Conservation (phyloP, 257 asterid genomes). For the Solanum virginianum region DNA sequence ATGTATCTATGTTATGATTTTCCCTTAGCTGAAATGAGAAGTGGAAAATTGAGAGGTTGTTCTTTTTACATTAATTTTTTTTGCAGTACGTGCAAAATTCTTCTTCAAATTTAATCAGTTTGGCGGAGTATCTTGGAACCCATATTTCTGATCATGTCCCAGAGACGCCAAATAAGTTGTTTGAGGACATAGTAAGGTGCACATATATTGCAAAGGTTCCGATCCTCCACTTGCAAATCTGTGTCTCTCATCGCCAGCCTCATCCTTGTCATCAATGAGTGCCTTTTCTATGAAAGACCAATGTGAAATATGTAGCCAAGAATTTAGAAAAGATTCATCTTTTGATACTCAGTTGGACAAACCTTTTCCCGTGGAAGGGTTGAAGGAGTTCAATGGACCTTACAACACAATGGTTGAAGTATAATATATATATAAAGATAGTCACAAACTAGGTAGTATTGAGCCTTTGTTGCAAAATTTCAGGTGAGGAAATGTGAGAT, state of each 20-base stretch:
- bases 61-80: not conserved
- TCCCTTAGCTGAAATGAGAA: not conserved
- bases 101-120: conserved; percentile 55
- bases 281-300: conserved; percentile 83
- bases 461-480: conserved; percentile 32
- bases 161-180: conserved; percentile 63
- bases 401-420: too few species aligned
- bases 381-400: too few species aligned
- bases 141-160: conserved; percentile 71
- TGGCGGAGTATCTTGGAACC: conserved; percentile 93
- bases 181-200: conserved; percentile 47
- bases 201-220: conserved; percentile 75
- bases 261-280: conserved; percentile 59
- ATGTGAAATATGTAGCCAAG: conserved; percentile 67
- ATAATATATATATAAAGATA: too few species aligned
- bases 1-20: not conserved
- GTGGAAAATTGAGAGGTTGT: not conserved
- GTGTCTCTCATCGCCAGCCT: conserved; percentile 67
- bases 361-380: too few species aligned
- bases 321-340: conserved; percentile 54
- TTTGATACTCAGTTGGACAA: conserved; percentile 51
- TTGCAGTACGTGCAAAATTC: conserved; percentile 60
- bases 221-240: conserved; percentile 50
- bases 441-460: too few species aligned
- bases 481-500: conserved; percentile 69